Evolutionary conservation across 306 rosid genomes (phyloP).

Genomic region (Astragalus glycyphyllos): DNA sequence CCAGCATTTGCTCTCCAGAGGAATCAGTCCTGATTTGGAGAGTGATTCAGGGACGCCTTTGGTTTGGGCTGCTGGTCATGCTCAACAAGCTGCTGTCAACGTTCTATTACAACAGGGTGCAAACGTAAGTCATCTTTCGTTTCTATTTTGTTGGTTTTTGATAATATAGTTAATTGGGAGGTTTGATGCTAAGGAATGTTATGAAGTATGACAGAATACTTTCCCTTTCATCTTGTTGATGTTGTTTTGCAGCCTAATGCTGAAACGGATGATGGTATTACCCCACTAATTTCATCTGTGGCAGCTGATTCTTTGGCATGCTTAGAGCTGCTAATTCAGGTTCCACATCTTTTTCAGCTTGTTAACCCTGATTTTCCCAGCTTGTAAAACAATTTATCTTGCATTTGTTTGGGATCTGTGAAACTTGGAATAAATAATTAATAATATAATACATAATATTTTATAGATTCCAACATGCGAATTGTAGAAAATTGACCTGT

Average conservation of each 20-base stretch:
- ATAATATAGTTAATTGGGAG: no score
- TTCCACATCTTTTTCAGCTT: slow-evolving; percentile 44
- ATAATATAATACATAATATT: not conserved
- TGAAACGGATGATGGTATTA: slow-evolving; percentile 88
- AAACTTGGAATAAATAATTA: slow-evolving; percentile 14
- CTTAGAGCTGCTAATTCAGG: slow-evolving; percentile 90
- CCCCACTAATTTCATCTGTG: slow-evolving; percentile 86
- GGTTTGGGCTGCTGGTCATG: slow-evolving; percentile 98
- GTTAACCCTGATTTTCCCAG: not conserved
- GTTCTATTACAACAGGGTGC: slow-evolving; percentile 75
- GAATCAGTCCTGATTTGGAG: slow-evolving; percentile 72
- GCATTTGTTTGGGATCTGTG: slow-evolving; percentile 8
- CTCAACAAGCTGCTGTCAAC: slow-evolving; percentile 76
- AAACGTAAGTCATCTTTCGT: slow-evolving; percentile 54
- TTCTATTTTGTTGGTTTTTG: no score
- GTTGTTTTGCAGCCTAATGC: slow-evolving; percentile 81
- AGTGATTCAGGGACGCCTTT: slow-evolving; percentile 91
- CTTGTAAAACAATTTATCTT: not conserved
- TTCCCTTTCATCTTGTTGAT: slow-evolving; percentile 29
- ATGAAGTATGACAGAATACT: no score
- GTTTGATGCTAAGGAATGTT: no score
- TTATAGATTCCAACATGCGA: not conserved
- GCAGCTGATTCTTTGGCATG: slow-evolving; percentile 89
- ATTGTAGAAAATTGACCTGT: slow-evolving; percentile 6
- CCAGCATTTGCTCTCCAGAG: slow-evolving; percentile 74